Evolutionary conservation across 2,329 filamentous ascomycete genomes (phyloP), one percentile per base, ranked within the genome.

Genomic region (Graphium sp.): DNA sequence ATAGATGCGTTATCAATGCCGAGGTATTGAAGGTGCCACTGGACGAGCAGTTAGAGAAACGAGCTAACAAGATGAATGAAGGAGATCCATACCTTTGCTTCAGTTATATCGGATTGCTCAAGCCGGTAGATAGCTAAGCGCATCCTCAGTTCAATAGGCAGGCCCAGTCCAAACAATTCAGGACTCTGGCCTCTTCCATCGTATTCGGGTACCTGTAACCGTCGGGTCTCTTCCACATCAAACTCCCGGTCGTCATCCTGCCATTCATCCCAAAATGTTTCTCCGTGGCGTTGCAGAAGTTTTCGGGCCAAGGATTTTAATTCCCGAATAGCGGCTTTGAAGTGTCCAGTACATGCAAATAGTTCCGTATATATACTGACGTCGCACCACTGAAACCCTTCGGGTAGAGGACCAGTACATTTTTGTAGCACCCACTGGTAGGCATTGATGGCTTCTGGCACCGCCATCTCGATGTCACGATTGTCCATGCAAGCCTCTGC

Each of bases 81-180:
- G 9, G 12, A 24, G 11, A 19, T 19, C 53, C 65, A 55, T 58
- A 81, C 76, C 53, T 80, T 60, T 12, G 82, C 84, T 55, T 95
- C 87, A 10, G 69, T 55, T 14, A 68, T 55, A 16, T 75, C 56
- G 1, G 70, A 72, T 34, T 82, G 57, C 31, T 71, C 74, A 20
- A 93, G 53, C n/a, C 89, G 73, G 45, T 83, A 87, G 4, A 87
- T 56, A 4, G 81, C 87, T 36, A 98, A 56, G 44, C 87, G 89
- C 18, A 82, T 68, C 13, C 87, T 74, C 23, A 98, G 58, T 39
- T 94, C 84, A 5, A 85, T 49, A 1, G 85, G 87, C 22, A 94
- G 56, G 2, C 74, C 71, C 22, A 63, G 49, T 1, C 82, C 84
- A 46, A 93, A 93, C 1, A 63, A 55, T 5, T 62, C 56, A 4